These are phyloP conservation scores for Moringa oleifera DNA, from an alignment of 345 rosid genomes.

Conservation along the genomic window DNA sequence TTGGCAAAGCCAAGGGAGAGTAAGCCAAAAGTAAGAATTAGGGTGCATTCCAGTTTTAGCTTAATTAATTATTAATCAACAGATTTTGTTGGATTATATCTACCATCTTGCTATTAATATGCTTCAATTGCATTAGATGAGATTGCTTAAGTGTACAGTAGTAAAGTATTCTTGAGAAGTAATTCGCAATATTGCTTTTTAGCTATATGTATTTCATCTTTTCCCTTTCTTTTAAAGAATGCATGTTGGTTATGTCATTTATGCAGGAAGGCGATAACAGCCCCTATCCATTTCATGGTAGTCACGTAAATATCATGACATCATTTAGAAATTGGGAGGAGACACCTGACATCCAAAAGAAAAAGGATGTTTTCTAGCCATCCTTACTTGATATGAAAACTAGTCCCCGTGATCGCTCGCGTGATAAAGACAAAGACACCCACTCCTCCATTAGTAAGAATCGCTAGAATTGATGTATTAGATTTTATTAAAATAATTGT, in stretches of 20 bases:
- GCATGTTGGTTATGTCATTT: background rate
- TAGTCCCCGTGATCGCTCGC: slow-evolving; percentile 84
- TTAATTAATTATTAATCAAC: background rate
- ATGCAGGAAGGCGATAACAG: slow-evolving; percentile 51
- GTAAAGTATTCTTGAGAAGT: background rate
- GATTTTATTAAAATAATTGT: too few species aligned
- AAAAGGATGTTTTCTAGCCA: slow-evolving; percentile 78
- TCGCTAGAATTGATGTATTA: too few species aligned
- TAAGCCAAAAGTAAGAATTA: slow-evolving; percentile 65
- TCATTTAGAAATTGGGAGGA: slow-evolving; percentile 54
- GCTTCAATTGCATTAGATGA: background rate
- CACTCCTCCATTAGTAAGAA: slow-evolving; percentile 57
- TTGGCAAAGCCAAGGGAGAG: slow-evolving; percentile 88
- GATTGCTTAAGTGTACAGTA: background rate
- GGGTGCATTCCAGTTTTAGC: slow-evolving; percentile 43
- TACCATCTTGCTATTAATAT: background rate
- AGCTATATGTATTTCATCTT: slow-evolving; percentile 1
- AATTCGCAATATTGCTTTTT: background rate
- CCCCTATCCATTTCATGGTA: slow-evolving; percentile 34
- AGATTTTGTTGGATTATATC: background rate
- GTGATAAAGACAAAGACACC: slow-evolving; percentile 92
- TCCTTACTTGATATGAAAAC: slow-evolving; percentile 74
- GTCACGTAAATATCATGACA: slow-evolving; percentile 36
- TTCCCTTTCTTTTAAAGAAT: background rate
- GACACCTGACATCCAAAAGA: slow-evolving; percentile 54